phyloP scores from a whole-genome alignment of 768 basidiomycete species.

The Suillus tomentosus region DNA sequence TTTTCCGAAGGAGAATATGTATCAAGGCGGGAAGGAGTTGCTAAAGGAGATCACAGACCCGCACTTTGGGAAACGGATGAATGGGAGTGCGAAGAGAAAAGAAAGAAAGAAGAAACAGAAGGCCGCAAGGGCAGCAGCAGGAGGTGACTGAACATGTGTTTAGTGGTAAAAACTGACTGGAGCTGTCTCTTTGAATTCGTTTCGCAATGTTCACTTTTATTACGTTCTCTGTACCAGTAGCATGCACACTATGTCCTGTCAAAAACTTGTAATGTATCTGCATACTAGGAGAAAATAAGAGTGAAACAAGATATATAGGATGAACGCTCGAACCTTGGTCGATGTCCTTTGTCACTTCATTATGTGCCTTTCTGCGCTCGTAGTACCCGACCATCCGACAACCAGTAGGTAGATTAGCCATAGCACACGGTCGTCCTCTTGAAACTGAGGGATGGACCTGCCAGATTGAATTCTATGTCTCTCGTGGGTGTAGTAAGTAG shows the following conservation, averaged over 20 bases:
- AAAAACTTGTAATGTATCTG: background rate
- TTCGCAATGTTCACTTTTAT: no score
- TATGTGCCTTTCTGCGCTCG: no score
- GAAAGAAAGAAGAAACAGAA: constrained; percentile 20
- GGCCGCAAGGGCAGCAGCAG: constrained; percentile 9
- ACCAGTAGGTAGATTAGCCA: no score
- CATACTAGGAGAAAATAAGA: no score
- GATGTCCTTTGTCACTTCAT: no score
- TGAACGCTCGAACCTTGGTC: no score
- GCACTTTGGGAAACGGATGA: constrained; percentile 20
- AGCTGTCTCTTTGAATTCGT: background rate
- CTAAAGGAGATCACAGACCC: constrained; percentile 21
- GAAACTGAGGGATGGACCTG: no score
- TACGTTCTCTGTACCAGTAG: background rate
- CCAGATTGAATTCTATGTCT: no score
- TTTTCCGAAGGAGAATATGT: constrained; percentile 32
- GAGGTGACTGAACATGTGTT: background rate
- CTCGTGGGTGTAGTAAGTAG: no score
- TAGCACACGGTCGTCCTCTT: no score
- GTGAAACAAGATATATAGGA: no score
- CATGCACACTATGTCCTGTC: background rate
- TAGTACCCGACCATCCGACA: no score
- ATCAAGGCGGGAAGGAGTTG: constrained; percentile 29
- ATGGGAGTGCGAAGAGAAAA: constrained; percentile 24
- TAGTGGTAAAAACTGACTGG: background rate